Evolutionary conservation across 1,284 basidiomycete species (phyloP).

Genomic region (Sparassis latifolia): DNA sequence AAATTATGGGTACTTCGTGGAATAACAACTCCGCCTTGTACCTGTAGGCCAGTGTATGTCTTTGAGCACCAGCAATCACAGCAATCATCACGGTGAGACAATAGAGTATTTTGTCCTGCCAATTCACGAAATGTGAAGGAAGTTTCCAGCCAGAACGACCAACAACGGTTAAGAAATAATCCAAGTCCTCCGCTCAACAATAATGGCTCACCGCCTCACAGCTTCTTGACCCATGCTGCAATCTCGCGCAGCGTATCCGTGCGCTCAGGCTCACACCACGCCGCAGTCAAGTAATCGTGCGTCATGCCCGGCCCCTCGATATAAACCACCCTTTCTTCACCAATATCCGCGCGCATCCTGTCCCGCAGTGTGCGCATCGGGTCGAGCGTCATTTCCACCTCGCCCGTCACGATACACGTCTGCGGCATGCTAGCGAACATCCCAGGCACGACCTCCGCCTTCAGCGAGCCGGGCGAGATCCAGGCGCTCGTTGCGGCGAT

Average conservation of each 20-base stretch:
- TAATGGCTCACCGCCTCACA: background rate
- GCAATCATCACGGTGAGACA: too few relatives aligned
- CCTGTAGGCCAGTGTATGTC: too few relatives aligned
- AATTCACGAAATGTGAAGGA: too few relatives aligned
- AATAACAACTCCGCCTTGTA: too few relatives aligned
- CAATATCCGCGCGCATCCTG: slow-evolving; percentile 15
- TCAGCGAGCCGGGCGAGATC: slow-evolving; percentile 45
- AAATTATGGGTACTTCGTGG: too few relatives aligned
- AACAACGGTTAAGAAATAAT: too few relatives aligned
- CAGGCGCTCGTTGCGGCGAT: slow-evolving; percentile 36
- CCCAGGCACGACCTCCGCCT: slow-evolving; percentile 22
- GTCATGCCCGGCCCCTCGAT: slow-evolving; percentile 41
- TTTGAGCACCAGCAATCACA: too few relatives aligned
- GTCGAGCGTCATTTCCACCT: slow-evolving; percentile 45
- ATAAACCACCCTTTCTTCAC: slow-evolving; percentile 31
- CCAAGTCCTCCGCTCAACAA: too few relatives aligned
- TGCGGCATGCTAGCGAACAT: slow-evolving; percentile 46
- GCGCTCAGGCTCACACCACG: slow-evolving; percentile 48
- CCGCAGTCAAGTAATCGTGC: slow-evolving; percentile 44
- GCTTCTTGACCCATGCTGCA: slow-evolving; percentile 34
- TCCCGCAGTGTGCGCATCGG: slow-evolving; percentile 28
- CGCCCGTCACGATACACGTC: slow-evolving; percentile 48
- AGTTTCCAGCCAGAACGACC: too few relatives aligned
- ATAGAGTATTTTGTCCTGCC: too few relatives aligned
- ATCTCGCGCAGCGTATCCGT: slow-evolving; percentile 37